Conservation (phyloP, 140 eudicot species). For the Ambrosia hybrid region DNA sequence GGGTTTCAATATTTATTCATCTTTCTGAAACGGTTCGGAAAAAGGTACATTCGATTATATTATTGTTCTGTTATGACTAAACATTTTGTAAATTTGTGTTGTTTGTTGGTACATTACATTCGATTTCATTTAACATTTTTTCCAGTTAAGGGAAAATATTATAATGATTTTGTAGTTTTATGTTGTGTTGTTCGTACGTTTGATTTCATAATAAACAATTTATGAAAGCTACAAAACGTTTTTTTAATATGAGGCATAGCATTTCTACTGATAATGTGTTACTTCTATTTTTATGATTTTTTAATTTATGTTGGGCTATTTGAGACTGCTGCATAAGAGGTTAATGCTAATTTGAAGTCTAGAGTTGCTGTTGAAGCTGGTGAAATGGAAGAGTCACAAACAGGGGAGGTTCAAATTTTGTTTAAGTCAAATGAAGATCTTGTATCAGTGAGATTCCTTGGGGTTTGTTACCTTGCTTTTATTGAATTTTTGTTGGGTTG, state of each 20-base stretch:
- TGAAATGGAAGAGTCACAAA: constrained; percentile 90
- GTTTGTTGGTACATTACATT: too few species aligned
- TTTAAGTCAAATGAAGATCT: constrained; percentile 84
- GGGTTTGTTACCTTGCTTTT: constrained; percentile 49
- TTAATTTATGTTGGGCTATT: constrained; percentile 36
- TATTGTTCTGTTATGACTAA: too few species aligned
- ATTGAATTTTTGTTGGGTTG: background rate
- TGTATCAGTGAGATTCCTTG: constrained; percentile 84
- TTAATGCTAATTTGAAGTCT: constrained; percentile 70
- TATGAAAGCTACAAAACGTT: constrained; percentile 18
- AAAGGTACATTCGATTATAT: too few species aligned
- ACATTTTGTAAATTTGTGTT: too few species aligned
- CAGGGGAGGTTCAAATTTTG: constrained; percentile 92
- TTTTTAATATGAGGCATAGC: background rate
- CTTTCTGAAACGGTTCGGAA: too few species aligned
- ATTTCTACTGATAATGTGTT: too few species aligned
- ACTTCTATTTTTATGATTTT: too few species aligned
- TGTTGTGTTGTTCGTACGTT: background rate
- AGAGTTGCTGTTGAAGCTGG: constrained; percentile 93
- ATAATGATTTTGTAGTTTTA: too few species aligned
- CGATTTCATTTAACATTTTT: too few species aligned
- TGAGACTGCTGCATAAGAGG: constrained; percentile 97
- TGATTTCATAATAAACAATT: background rate
- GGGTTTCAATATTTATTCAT: too few species aligned
- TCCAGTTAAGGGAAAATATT: too few species aligned